Evolutionary conservation across 805 yeast genomes (phyloP), one percentile per base, ranked within the genome.

Genomic region (Metschnikowia amazonensis): DNA sequence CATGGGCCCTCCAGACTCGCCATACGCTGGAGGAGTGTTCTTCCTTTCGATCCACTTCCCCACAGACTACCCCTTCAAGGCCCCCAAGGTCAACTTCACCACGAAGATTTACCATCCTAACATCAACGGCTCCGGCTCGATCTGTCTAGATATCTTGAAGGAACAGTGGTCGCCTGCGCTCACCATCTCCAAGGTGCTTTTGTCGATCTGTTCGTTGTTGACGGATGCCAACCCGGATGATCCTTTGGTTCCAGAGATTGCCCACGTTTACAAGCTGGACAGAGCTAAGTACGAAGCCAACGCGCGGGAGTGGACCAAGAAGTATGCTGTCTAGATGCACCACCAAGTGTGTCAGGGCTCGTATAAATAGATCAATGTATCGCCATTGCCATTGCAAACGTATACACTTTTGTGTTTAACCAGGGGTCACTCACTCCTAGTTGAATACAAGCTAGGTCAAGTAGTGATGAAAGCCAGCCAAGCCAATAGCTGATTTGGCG

Each of bases 161-260:
- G 98, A 94, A 64, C 96, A 92, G 68, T 94, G 99, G 99, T 90
- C 98, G 21, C 99, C 99, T 21, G 98, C 97, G 30, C 77, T 94
- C 64, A 94, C 98, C 42, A 88, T 94, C 57, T 89, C 98, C 17
- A 94, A 94, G 74, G 96, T 94, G 47, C 78, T 94, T 56, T 78
- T 94, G 58, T 89, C 97, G 28, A 92, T 94, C 62, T 90, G 97
- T 66, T 92, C 98, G 13, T 75, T 94, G 67, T 80, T 94, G 63
- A 92, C 98, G 25, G 98, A 94, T 68, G 98, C 99, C 43, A 92
- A 92, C 64, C 98, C 98, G 31, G 99, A 94, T 66, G 99, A 94
- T 76, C 99, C 99, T 50, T 80, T 94, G 66, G 99, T 94, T 33
- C 97, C 98, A 18, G 99, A 94, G 70, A 94, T 94, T 60, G 98